Evolutionary conservation across 371 early-diverging fungal genomes (phyloP).

Genomic region (Mortierella sp.): DNA sequence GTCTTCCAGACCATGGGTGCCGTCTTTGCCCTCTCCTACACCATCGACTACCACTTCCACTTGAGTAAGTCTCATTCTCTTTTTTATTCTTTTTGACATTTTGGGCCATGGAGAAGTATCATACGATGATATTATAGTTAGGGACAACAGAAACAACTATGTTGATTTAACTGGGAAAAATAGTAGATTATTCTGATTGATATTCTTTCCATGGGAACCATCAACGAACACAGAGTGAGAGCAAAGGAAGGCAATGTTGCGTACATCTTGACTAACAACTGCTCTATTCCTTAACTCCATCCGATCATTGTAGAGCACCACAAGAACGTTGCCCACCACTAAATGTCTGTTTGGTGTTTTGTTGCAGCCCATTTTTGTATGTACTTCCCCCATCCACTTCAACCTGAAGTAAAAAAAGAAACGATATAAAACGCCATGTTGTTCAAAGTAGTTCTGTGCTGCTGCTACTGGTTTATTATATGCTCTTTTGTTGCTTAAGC

Average conservation of each 20-base stretch:
- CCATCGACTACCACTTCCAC: slow-evolving; percentile 79
- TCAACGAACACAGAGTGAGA: not conserved
- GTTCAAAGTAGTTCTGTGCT: slow-evolving; percentile 1
- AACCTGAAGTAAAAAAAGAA: too few species aligned
- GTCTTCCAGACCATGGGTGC: slow-evolving; percentile 68
- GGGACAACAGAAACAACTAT: slow-evolving; percentile 42
- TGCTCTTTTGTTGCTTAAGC: not conserved
- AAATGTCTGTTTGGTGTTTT: slow-evolving; percentile 36
- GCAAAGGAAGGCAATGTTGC: not conserved
- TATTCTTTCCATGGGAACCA: not conserved
- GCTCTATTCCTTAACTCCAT: not conserved
- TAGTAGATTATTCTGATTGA: slow-evolving; percentile 33
- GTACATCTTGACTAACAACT: not conserved
- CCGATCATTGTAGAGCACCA: slow-evolving; percentile 67
- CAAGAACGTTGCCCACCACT: slow-evolving; percentile 80
- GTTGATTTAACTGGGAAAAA: slow-evolving; percentile 48
- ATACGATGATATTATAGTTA: slow-evolving; percentile 35
- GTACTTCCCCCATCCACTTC: not conserved
- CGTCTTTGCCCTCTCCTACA: slow-evolving; percentile 68
- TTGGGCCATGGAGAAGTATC: not conserved
- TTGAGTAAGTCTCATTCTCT: slow-evolving; percentile 66
- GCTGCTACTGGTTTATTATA: too few species aligned
- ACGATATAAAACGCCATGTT: not conserved
- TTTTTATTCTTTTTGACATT: not conserved
- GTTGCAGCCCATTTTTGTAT: slow-evolving; percentile 8